phyloP scores from a whole-genome alignment of 805 yeast genomes.

The Phaffomyces antillensis region DNA sequence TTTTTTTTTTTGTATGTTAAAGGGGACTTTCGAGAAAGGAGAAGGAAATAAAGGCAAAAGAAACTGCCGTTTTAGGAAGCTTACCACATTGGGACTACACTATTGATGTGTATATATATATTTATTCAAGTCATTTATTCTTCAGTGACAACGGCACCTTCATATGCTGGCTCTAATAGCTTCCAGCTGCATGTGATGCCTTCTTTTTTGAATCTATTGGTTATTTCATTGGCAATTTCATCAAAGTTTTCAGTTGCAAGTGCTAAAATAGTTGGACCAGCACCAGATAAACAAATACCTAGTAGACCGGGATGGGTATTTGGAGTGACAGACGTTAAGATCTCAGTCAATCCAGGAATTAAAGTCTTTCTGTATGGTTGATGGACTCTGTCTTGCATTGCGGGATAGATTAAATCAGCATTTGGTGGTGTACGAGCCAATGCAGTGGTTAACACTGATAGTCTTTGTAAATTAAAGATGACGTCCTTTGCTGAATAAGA shows the following conservation, averaged over 20 bases:
- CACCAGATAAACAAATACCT: slow-evolving; percentile 95
- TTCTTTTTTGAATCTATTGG: slow-evolving; percentile 58
- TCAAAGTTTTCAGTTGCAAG: slow-evolving; percentile 88
- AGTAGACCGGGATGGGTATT: slow-evolving; percentile 74
- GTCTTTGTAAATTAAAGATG: slow-evolving; percentile 87
- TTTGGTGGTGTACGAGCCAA: slow-evolving; percentile 80
- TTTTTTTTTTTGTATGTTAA: too few relatives aligned
- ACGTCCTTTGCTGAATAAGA: slow-evolving; percentile 74
- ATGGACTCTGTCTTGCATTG: slow-evolving; percentile 95
- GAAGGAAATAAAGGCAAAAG: not conserved
- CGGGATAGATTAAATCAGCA: slow-evolving; percentile 76
- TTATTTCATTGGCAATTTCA: slow-evolving; percentile 69
- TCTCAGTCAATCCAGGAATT: slow-evolving; percentile 85
- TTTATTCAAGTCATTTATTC: not conserved
- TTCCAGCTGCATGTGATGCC: slow-evolving; percentile 74
- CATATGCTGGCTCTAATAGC: slow-evolving; percentile 76
- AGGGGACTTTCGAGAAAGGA: not conserved
- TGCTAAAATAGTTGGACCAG: slow-evolving; percentile 95
- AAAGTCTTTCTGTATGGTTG: slow-evolving; percentile 93
- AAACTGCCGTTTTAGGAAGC: not conserved
- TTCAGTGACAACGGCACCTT: slow-evolving; percentile 62
- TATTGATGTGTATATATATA: too few relatives aligned
- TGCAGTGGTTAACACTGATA: slow-evolving; percentile 89
- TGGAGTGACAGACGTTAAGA: slow-evolving; percentile 75
- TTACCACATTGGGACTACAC: not conserved